Base-by-base conservation (phyloP, 2,329 filamentous ascomycete genomes). In the Nemania sp. region DNA sequence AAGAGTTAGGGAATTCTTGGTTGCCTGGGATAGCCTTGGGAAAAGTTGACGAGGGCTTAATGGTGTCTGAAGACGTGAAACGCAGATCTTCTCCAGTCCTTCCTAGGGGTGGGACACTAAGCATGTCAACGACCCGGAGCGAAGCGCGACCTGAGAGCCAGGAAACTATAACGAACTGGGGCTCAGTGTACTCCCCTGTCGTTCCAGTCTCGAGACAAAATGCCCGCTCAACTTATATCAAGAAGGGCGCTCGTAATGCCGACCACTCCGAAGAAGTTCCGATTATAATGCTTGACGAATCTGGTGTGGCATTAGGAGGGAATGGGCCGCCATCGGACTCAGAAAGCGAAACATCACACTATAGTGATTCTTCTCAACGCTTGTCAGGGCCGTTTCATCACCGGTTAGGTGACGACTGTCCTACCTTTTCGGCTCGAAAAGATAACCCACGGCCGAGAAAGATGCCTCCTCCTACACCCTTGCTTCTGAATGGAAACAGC, bases 341-440 rank as follows among this genome's bases (percentile, higher is more conserved):
- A 2, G 77, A 80, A 47, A 73, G 72, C 0, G 74, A 78, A 15
- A 66, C 72, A 8, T 62, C 71, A 6, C 54, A 66, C 1, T 68
- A 70, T 2, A 67, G 73, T 27, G 61, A 66, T 11, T 67, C 70
- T 38, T 65, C 51, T 11, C 51, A 66, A 15, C 13, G 29, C 5
- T 64, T 62, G 0, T 53, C 53, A n/a, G 62, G 69, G 27, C 63
- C 69, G 45, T 90, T 87, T 83, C 87, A 90, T 74, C 82, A 81
- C 41, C 86, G 88, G 2, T 79, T 90, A 55, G 89, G 89, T 26
- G 86, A 90, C 52, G 80, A 85, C 24, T 85, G 85, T 62, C 87
- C 86, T 24, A 84, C 86, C 1, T 91, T 91, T 73, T 89, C 89
- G 1, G 82, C 82, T 41, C 83, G 87, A 66, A 83, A 82, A 73